Evolutionary conservation across 1,284 basidiomycete genomes (phyloP).

Genomic region (Fomitopsis pinicola): DNA sequence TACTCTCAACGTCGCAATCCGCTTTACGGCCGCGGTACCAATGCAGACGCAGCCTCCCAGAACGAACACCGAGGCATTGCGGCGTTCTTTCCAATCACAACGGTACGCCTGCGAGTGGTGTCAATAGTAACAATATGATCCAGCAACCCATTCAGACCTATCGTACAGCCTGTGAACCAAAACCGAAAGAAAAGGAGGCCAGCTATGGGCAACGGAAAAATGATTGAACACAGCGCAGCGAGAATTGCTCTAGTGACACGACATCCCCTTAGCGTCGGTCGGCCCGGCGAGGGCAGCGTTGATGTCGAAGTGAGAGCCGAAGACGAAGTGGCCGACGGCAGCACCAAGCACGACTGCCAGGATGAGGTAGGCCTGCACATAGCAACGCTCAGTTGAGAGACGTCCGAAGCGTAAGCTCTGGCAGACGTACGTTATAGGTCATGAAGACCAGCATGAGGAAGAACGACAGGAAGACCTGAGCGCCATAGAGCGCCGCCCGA

Average conservation of each 20-base stretch:
- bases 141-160: neutral
- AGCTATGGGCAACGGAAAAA: neutral
- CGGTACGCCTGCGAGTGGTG: neutral
- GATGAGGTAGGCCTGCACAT: constrained; percentile 69
- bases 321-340: constrained; percentile 68
- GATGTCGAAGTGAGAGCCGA: constrained; percentile 53
- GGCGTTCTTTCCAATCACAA: neutral
- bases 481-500: constrained; percentile 63
- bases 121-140: neutral
- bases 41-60: neutral
- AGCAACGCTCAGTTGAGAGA: neutral
- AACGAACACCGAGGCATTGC: neutral
- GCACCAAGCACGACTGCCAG: constrained; percentile 70
- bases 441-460: constrained; percentile 88
- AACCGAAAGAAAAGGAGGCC: neutral
- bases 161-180: neutral
- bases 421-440: constrained; percentile 74
- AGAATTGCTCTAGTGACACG: constrained; percentile 37
- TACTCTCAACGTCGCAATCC: no score
- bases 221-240: constrained; percentile 3
- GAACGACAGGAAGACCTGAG: constrained; percentile 69
- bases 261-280: constrained; percentile 50
- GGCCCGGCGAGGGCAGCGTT: constrained; percentile 48
- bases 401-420: constrained; percentile 5
- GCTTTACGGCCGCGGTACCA: no score